Conservation (phyloP, 2,329 filamentous ascomycete genomes). For the Alternaria hordeiaustralica region DNA sequence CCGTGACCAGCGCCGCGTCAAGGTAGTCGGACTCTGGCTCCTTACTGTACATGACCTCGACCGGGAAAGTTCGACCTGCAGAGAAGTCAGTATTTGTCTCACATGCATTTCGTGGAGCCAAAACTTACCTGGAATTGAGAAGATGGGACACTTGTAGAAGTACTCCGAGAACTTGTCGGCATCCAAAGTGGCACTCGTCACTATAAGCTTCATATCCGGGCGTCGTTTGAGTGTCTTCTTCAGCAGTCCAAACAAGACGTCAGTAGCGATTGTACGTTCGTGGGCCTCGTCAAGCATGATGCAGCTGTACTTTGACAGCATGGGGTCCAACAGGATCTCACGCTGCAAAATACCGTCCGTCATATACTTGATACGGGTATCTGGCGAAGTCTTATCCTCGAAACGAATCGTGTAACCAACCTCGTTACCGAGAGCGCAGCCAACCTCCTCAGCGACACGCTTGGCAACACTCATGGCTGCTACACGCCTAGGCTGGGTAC, state of each 20-base stretch:
- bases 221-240: conserved; percentile 86
- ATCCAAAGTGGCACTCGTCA: conserved; percentile 98
- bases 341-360: conserved; percentile 98
- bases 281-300: conserved; percentile 99
- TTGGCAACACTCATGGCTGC: conserved; percentile 98
- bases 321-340: conserved; percentile 95
- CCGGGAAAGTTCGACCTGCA: conserved; percentile 80
- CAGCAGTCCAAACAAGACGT: conserved; percentile 94
- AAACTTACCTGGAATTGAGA: conserved; percentile 77
- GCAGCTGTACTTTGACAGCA: conserved; percentile 90
- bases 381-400: conserved; percentile 88
- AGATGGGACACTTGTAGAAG: conserved; percentile 95
- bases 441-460: conserved; percentile 96
- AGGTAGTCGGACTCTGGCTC: conserved; percentile 97
- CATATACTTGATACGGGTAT: conserved; percentile 98
- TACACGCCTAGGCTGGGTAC: conserved; percentile 95
- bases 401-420: conserved; percentile 99
- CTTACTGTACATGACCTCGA: conserved; percentile 92
- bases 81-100: neutral
- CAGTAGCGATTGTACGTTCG: conserved; percentile 94
- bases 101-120: neutral
- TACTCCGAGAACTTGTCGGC: conserved; percentile 97
- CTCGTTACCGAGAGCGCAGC: conserved; percentile 89
- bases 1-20: conserved; percentile 90
- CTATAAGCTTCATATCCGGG: conserved; percentile 94